phyloP scores from a whole-genome alignment of 805 yeast genomes.

The Lipomyces orientalis region DNA sequence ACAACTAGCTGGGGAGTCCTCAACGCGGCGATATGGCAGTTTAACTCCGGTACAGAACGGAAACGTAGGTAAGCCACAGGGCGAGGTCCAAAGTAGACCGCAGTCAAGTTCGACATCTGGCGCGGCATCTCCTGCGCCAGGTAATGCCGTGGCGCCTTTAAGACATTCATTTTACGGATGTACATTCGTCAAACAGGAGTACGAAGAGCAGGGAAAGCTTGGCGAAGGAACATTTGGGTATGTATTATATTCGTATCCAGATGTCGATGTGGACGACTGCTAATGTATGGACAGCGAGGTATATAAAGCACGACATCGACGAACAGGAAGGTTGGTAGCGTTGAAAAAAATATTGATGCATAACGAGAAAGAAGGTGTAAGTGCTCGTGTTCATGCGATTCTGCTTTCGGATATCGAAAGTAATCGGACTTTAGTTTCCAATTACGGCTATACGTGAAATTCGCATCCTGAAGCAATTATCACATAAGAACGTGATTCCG shows the following conservation, averaged over 20 bases:
- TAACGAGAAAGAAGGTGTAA: conserved; percentile 64
- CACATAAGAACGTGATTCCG: conserved; percentile 74
- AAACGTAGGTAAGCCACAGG: background rate
- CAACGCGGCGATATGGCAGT: background rate
- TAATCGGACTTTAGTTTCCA: conserved; percentile 59
- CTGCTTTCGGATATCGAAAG: background rate
- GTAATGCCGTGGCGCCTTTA: background rate
- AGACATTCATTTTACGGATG: conserved; percentile 44
- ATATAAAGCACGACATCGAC: conserved; percentile 66
- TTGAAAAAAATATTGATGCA: conserved; percentile 83
- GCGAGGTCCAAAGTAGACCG: background rate
- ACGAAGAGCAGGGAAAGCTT: conserved; percentile 50
- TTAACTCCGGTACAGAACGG: background rate
- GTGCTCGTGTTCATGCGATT: conserved; percentile 8
- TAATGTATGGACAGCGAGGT: conserved; percentile 62
- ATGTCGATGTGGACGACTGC: background rate
- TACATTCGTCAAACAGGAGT: conserved; percentile 44
- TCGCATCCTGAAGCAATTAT: conserved; percentile 71
- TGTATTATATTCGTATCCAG: conserved; percentile 16
- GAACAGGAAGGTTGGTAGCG: conserved; percentile 73
- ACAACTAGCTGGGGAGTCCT: background rate
- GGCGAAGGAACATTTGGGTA: conserved; percentile 87
- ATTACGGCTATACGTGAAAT: conserved; percentile 95
- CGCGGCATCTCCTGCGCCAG: background rate
- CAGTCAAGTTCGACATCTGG: background rate